Base-by-base conservation (phyloP, 1,139 yeast genomes). In the Blastobotrys arbuscula region DNA sequence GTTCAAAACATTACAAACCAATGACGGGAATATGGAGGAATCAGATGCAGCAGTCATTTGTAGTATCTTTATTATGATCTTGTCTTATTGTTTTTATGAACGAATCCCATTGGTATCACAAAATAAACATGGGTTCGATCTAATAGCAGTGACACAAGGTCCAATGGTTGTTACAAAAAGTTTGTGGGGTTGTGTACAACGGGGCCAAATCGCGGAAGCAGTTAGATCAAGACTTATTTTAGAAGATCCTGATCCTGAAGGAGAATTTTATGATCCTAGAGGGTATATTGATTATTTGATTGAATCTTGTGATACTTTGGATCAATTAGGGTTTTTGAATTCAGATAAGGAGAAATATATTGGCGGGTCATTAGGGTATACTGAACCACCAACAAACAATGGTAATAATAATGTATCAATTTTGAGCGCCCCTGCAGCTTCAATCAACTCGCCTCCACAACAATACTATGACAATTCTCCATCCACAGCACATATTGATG, bases 1-100 rank as follows among this genome's bases (percentile, higher is more conserved):
- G 20, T 55, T 54, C 26, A 47, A 50, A 30, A 43, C n/a, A 21
- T 19, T 54, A 2, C 48, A 35, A 28, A 50, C 44, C 15, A n/a
- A 3, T 28, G 33, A 44, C 26, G 31, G 52, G 3, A 40, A 39
- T 8, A 23, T 21, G 1, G 41, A 23, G 20, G 19, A 34, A n/a
- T 40, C 50, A 6, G 61, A 57, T 44, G 52, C 53, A 3, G 45
- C 50, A 37, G 54, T 57, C 28, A 48, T 54, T 4, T 45, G 53
- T 18, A 48, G 55, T n/a, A 49, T 55, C 30, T 55, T 58, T 36
- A 47, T 57, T 21, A 55, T 56, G 59, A 52, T 54, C 49, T 42
- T 56, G 44, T 55, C 58, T 2, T 56, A 55, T 47, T 51, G 56
- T 1, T 55, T 58, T 43, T 55, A 51, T 19, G 55, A 55, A 30